Conservation (phyloP, 2,329 filamentous ascomycete species). For the Magnaporthales sp. region DNA sequence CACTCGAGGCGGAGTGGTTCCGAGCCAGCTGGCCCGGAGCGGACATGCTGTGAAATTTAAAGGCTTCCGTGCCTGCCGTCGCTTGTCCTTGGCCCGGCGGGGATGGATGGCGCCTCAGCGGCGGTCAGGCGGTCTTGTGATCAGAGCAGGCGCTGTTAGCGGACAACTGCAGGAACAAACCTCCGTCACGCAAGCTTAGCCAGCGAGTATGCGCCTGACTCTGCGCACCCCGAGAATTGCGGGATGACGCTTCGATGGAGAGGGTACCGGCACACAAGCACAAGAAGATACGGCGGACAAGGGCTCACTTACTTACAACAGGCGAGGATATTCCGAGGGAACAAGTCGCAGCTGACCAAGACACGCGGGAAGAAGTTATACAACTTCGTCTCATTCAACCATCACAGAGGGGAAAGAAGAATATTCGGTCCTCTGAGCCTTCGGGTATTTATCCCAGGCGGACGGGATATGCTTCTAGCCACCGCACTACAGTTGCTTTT, state of each 20-base stretch:
- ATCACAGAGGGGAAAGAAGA: slow-evolving; percentile 25
- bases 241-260: not conserved
- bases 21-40: slow-evolving; percentile 42
- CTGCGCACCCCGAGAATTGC: not conserved
- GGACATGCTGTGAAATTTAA: slow-evolving; percentile 46
- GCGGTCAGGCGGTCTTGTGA: not conserved
- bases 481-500: not conserved
- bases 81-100: slow-evolving; percentile 10
- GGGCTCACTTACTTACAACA: slow-evolving; percentile 31
- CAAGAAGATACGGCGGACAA: slow-evolving; percentile 5
- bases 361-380: slow-evolving; percentile 22
- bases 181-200: not conserved
- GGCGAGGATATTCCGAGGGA: slow-evolving; percentile 9
- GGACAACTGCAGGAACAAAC: slow-evolving; percentile 12
- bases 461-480: not conserved
- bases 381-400: slow-evolving; percentile 21
- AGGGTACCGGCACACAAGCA: not conserved
- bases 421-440: not conserved
- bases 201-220: not conserved
- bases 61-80: slow-evolving; percentile 19
- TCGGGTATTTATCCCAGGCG: not conserved
- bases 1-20: slow-evolving; percentile 50
- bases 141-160: slow-evolving; percentile 15
- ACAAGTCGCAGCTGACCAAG: slow-evolving; percentile 13
- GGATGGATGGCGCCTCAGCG: slow-evolving; percentile 8